These are phyloP conservation scores for Ophiostoma pallidulum DNA, from an alignment of 2,329 filamentous ascomycete species.

Conservation along the genomic window DNA sequence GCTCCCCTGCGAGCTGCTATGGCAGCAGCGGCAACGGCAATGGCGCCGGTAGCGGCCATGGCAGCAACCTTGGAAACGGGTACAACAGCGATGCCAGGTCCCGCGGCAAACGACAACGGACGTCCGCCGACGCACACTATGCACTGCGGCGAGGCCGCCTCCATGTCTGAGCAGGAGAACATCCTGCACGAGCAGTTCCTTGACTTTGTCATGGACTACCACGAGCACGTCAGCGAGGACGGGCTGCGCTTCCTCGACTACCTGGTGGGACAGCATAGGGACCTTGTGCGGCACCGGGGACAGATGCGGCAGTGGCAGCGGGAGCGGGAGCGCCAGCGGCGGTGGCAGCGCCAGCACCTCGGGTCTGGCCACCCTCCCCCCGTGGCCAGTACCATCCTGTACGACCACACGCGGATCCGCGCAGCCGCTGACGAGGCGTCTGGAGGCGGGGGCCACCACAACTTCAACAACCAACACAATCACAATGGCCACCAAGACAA, in stretches of 20 bases:
- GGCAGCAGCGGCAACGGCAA: too few species aligned
- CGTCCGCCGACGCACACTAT: not conserved
- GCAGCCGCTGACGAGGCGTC: not conserved
- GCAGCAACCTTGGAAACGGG: too few species aligned
- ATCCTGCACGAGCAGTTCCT: slow-evolving; percentile 1
- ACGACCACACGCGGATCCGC: not conserved
- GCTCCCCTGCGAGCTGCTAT: too few species aligned
- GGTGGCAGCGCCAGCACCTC: not conserved
- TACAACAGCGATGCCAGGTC: too few species aligned
- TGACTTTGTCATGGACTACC: not conserved
- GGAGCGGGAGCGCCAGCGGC: not conserved
- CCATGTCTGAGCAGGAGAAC: not conserved
- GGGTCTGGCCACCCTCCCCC: not conserved
- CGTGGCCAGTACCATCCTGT: not conserved
- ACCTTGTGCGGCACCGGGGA: not conserved
- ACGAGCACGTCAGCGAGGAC: not conserved
- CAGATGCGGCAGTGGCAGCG: not conserved
- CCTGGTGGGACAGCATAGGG: not conserved
- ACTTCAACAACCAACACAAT: not conserved
- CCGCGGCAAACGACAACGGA: too few species aligned
- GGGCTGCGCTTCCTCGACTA: not conserved
- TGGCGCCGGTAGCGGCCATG: too few species aligned
- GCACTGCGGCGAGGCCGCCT: not conserved
- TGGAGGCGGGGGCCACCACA: not conserved
- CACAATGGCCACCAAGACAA: not conserved